Evolutionary conservation across 176 grass and related monocot genomes (phyloP).

Genomic region (Luzula sylvatica): DNA sequence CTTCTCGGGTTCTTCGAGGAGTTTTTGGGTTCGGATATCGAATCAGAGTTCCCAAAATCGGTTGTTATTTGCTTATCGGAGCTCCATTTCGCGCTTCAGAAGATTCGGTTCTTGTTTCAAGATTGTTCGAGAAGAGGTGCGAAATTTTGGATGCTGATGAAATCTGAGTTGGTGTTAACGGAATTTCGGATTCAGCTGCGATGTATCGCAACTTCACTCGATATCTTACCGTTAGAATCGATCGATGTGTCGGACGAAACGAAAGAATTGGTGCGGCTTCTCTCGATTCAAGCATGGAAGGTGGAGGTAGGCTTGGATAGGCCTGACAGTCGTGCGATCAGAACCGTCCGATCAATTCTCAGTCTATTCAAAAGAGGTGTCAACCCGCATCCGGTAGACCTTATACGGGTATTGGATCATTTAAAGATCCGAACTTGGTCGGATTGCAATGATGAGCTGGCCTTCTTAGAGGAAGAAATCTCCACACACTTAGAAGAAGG

Average conservation of each 20-base stretch:
- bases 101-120: conserved; percentile 43
- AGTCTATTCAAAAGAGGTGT: conserved; percentile 50
- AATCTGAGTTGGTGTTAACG: conserved; percentile 28
- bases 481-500: conserved; percentile 10
- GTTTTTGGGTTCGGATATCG: conserved; percentile 12
- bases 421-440: conserved; percentile 47
- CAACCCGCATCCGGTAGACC: conserved; percentile 32
- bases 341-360: conserved; percentile 46
- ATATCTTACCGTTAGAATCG: conserved; percentile 32
- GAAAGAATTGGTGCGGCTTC: conserved; percentile 46
- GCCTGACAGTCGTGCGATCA: conserved; percentile 23
- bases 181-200: conserved; percentile 48
- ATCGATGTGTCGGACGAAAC: conserved; percentile 27
- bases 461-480: conserved; percentile 40
- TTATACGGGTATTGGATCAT: conserved; percentile 40
- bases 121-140: conserved; percentile 46
- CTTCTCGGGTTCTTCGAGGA: conserved; percentile 57
- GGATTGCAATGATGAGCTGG: conserved; percentile 66
- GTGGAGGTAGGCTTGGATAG: conserved; percentile 20
- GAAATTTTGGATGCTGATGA: conserved; percentile 55
- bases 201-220: conserved; percentile 46
- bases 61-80: conserved; percentile 56
- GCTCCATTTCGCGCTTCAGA: conserved; percentile 80
- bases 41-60: conserved; percentile 5
- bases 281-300: conserved; percentile 44